Percentiles rank a stretch among this genome's conserved stretches.
Evolutionary conservation across 2,329 filamentous ascomycete genomes (phyloP).

Genomic region (Neofusicoccum parvum): DNA sequence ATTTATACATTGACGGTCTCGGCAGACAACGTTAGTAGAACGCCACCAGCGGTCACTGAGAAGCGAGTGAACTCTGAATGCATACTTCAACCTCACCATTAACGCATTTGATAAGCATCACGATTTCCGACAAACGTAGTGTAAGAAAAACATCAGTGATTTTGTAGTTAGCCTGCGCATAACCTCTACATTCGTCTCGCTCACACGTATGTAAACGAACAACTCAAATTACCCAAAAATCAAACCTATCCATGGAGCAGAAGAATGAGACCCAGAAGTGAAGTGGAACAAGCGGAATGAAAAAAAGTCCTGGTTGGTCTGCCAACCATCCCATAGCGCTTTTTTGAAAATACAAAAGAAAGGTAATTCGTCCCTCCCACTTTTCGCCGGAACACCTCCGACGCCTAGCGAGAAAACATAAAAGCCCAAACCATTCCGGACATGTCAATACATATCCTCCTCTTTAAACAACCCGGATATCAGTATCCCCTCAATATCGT

Average conservation of each 20-base stretch:
- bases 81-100: too few relatives aligned
- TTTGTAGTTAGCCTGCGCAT: background rate
- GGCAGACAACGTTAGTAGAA: too few relatives aligned
- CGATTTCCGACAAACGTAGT: too few relatives aligned
- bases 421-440: background rate
- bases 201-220: too few relatives aligned
- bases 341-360: background rate
- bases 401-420: background rate
- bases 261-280: background rate
- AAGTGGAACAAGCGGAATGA: background rate
- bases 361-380: background rate
- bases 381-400: slow-evolving; percentile 14
- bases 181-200: background rate
- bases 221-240: background rate
- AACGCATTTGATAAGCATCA: too few relatives aligned
- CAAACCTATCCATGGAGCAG: background rate
- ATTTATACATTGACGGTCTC: too few relatives aligned
- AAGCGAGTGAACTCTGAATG: too few relatives aligned
- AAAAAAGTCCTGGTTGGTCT: background rate
- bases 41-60: too few relatives aligned
- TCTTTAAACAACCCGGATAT: background rate
- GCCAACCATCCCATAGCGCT: background rate
- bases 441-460: background rate
- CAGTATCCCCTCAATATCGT: background rate
- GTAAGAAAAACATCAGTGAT: background rate